Percentiles rank a stretch among this genome's conserved stretches.
phyloP scores from a whole-genome alignment of 208 protist genomes.

The Trypanosoma platydactyli region DNA sequence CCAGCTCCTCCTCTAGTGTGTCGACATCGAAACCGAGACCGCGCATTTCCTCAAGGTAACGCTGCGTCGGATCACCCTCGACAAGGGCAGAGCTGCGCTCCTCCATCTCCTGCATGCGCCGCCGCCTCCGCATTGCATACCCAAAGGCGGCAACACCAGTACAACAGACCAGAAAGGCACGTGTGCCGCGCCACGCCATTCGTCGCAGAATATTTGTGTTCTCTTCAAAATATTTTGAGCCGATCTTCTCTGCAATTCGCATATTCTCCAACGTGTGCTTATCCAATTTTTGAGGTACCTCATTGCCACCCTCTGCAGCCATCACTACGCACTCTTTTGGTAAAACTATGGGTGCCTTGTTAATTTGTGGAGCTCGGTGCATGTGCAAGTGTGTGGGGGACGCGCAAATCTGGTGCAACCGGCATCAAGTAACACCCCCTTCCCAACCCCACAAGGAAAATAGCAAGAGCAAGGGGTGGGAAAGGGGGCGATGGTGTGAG shows the following conservation, averaged over 20 bases:
- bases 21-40: slow-evolving; percentile 81
- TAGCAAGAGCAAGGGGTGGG: too few relatives aligned
- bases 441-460: neutral
- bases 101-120: slow-evolving; percentile 10
- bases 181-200: slow-evolving; percentile 59
- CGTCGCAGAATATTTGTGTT: slow-evolving; percentile 76
- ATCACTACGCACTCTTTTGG: neutral
- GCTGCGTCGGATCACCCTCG: slow-evolving; percentile 56
- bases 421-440: neutral
- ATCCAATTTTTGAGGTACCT: slow-evolving; percentile 31
- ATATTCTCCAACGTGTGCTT: slow-evolving; percentile 50
- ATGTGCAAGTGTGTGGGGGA: neutral
- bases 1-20: slow-evolving; percentile 76
- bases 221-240: slow-evolving; percentile 68
- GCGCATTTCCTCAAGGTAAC: slow-evolving; percentile 85
- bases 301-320: neutral
- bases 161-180: slow-evolving; percentile 62
- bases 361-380: too few relatives aligned
- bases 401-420: neutral
- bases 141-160: slow-evolving; percentile 52
- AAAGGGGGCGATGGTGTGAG: too few relatives aligned
- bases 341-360: neutral
- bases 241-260: slow-evolving; percentile 52
- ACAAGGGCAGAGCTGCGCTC: neutral
- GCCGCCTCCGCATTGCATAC: slow-evolving; percentile 43